Evolutionary conservation across 140 eudicot genomes (phyloP).

Genomic region (Ambrosia hybrid): DNA sequence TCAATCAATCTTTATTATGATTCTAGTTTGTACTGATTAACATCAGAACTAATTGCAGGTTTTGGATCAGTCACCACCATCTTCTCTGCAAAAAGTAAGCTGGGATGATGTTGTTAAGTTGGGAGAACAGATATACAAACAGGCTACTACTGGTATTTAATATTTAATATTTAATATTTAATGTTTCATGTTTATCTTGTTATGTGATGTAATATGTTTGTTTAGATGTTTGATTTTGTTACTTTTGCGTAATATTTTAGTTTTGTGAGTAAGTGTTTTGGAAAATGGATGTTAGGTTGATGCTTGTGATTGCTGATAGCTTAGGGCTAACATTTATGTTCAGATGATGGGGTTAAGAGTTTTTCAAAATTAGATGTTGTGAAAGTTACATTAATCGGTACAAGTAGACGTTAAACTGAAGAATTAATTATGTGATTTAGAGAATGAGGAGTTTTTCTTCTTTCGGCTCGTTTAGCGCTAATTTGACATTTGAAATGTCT

Average conservation of each 20-base stretch:
- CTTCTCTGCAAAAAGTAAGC: slow-evolving; percentile 61
- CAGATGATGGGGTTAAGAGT: background rate
- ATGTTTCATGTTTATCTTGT: background rate
- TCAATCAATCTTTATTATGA: background rate
- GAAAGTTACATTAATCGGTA: background rate
- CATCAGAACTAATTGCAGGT: slow-evolving; percentile 35
- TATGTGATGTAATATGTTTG: too few relatives aligned
- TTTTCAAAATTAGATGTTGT: too few relatives aligned
- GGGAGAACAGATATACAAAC: slow-evolving; percentile 81
- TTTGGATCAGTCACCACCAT: slow-evolving; percentile 67
- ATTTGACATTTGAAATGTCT: too few relatives aligned
- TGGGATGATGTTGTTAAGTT: slow-evolving; percentile 78
- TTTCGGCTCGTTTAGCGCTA: background rate
- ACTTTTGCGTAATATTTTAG: background rate
- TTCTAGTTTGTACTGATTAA: too few relatives aligned
- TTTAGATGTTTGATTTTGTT: background rate
- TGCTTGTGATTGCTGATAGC: background rate
- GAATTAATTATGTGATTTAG: background rate
- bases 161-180: background rate
- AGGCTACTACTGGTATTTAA: slow-evolving; percentile 90
- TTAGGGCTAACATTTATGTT: slow-evolving; percentile 3
- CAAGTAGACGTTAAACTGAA: background rate
- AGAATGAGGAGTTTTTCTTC: background rate
- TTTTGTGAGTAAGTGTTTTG: background rate
- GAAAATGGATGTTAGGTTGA: background rate